Evolutionary conservation across 2,329 filamentous ascomycete genomes (phyloP), one percentile per base, ranked within the genome.

Genomic region (Onygenales sp.): DNA sequence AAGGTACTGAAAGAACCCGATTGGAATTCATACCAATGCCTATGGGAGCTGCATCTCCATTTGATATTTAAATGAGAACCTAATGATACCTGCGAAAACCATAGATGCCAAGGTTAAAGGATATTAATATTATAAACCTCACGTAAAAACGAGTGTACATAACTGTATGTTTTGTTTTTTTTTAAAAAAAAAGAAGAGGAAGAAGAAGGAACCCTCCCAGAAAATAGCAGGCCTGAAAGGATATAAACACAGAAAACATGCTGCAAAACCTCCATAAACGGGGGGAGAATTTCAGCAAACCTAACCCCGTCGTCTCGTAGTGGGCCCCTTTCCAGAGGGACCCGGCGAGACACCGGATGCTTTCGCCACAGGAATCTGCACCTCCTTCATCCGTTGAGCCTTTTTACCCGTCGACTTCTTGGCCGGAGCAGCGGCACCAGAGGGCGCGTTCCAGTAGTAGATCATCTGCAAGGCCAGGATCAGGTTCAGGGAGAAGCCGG

Each of bases 391-490:
- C n/a, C 31, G 27, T 44, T 58, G 44, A 44, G 31, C 78, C 73
- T 68, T 63, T 53, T 38, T 38, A n/a, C 8, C 35, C 21, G 66
- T 66, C 44, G 71, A 67, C 58, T 66, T 70, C 27, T 36, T 47
- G 41, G 35, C 43, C 41, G 47, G 36, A 14, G 47, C 13, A 35
- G 39, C 43, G 4, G 51, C 50, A 17, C 32, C 21, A 32, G 67
- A 61, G 2, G 77, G 69, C 50, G 69, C 75, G 65, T 96, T 95
- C 93, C 93, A 98, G 78, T 97, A 97, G 74, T 91, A 95, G 32
- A 95, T 67, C 86, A 98, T 93, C 76, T 98, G 93, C 41, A 79
- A 73, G 11, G 91, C 91, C 54, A 98, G 78, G 54, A 98, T 80
- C 54, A 84, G 78, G 72, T 98, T 98, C 62, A 98, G 81, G n/a